Evolutionary conservation across 2,329 filamentous ascomycete species (phyloP), one percentile per base, ranked within the genome.

Genomic region (Penicillium sp.): DNA sequence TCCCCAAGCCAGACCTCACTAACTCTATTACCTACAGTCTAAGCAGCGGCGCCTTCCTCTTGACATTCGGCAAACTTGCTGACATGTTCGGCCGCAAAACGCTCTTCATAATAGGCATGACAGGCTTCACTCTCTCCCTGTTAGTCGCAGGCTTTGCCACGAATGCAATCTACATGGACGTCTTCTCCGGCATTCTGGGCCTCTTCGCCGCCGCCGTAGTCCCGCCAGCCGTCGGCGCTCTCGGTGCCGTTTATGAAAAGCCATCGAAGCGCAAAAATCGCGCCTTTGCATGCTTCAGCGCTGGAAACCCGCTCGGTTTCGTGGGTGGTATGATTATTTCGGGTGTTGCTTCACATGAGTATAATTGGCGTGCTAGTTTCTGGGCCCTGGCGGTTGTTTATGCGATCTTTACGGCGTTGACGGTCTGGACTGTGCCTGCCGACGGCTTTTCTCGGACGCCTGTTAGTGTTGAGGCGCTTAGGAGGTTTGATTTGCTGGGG

Each of bases 21-120:
- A 31, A 60, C 50, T 7, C 44, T 46, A 30, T 9, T 28, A 13
- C 4, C 4, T 27, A 49, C 50, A 81, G 79, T 13, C 75, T 89
- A 14, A 81, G 81, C 1, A 81, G 81, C 31, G 85, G 85, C 6
- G 79, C 85, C 0, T 83, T 88, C 59, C 77, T 89, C 55, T 76
- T 89, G 8, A 81, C 84, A 59, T 85, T 88, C 53, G 85, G 84
- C 35, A 82, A 81, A 58, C 70, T 87, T 6, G 83, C 85, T 2
- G 85, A 88, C 63, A 73, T 87, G 40, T 82, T 88, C 43, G 85
- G 84, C n/a, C 78, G 84, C 30, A 84, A 83, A 58, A 58, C 70
- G 0, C 76, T 87, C 64, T 84, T 87, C 61, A 76, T 87, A 16
- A 68, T 70, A 9, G 84, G 83, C 41, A 79, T 87, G 73, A 77